Percentiles rank a stretch among this genome's conserved stretches.
phyloP scores from a whole-genome alignment of 495 filamentous ascomycete genomes.

The Penicillium cosmopolitanum region DNA sequence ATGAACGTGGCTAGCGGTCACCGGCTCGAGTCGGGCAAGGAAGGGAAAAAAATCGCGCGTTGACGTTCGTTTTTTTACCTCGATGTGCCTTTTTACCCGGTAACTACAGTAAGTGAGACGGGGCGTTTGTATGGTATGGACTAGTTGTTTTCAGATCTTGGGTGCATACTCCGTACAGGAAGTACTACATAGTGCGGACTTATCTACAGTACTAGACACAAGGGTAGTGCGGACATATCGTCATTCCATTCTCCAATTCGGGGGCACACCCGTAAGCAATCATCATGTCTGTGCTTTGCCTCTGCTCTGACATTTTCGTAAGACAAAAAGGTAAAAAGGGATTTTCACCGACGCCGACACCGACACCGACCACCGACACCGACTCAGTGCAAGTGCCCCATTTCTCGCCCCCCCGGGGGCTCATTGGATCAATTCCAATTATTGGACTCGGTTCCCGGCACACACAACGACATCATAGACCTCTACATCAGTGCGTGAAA shows the following conservation, averaged over 20 bases:
- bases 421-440: not conserved
- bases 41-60: conserved; percentile 4
- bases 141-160: no score
- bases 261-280: not conserved
- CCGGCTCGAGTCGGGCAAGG: not conserved
- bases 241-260: not conserved
- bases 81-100: no score
- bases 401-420: not conserved
- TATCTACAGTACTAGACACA: no score
- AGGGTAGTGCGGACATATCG: not conserved
- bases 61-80: not conserved
- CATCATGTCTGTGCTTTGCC: not conserved
- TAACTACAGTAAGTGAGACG: not conserved
- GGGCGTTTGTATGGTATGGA: not conserved
- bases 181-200: not conserved
- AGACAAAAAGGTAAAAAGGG: conserved; percentile 5
- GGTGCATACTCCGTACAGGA: no score
- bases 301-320: not conserved
- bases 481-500: not conserved
- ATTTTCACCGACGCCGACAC: not conserved
- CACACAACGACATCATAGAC: not conserved
- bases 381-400: not conserved
- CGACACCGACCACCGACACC: not conserved
- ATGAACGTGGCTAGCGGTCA: conserved; percentile 28
- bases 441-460: conserved; percentile 3